Conservation (phyloP, 148 eudicot species). For the Nepenthes mirabilis region DNA sequence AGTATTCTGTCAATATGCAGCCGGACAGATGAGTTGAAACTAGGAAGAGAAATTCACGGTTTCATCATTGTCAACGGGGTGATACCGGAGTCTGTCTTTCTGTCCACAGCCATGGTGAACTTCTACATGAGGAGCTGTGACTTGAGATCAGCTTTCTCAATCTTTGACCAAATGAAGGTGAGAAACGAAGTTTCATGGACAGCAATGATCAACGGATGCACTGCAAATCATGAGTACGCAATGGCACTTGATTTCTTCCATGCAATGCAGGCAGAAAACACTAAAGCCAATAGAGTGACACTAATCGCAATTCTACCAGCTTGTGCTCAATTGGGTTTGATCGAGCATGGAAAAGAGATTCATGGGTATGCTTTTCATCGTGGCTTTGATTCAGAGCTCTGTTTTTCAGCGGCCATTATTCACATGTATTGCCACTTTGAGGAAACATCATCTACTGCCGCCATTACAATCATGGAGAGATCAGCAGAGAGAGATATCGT, state of each 20-base stretch:
- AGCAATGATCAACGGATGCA: constrained; percentile 32
- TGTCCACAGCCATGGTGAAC: constrained; percentile 32
- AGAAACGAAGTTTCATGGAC: constrained; percentile 57
- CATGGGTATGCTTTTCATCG: constrained; percentile 37
- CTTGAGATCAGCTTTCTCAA: constrained; percentile 17
- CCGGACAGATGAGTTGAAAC: constrained; percentile 7
- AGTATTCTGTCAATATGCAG: constrained; percentile 21
- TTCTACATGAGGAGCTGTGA: constrained; percentile 25
- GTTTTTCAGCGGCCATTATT: constrained; percentile 27
- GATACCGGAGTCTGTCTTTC: constrained; percentile 17
- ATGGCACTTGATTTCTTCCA: constrained; percentile 26
- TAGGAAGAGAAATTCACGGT: constrained; percentile 34
- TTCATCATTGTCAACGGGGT: constrained; percentile 26
- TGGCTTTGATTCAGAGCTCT: constrained; percentile 24
- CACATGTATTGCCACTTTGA: constrained; percentile 18
- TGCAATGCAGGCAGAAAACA: constrained; percentile 23
- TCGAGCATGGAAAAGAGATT: constrained; percentile 26
- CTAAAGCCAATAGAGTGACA: constrained; percentile 35
- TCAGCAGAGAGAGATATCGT: constrained; percentile 23
- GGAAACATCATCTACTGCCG: constrained; percentile 6
- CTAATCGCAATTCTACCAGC: constrained; percentile 31
- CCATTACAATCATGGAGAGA: constrained; percentile 16
- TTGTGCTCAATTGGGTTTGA: constrained; percentile 18
- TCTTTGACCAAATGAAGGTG: constrained; percentile 24
- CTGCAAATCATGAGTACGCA: constrained; percentile 13